Evolutionary conservation across 2,329 filamentous ascomycete species (phyloP).

Genomic region (Diaporthe eres): DNA sequence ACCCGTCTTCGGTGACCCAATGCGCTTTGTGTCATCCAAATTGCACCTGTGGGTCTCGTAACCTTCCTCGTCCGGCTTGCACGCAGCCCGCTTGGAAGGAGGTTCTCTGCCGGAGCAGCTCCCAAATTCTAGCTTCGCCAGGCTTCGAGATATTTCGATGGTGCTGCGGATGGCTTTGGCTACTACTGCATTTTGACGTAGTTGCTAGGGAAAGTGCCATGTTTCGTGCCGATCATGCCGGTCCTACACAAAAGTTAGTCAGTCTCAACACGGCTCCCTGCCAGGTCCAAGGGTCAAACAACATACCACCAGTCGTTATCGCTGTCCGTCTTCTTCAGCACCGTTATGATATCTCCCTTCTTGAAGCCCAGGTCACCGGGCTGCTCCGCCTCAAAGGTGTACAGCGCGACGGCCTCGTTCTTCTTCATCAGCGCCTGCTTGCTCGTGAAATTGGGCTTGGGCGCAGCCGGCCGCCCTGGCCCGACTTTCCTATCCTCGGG

Average conservation of each 20-base stretch:
- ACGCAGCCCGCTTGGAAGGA: too few species aligned
- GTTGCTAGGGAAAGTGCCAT: slow-evolving; percentile 94
- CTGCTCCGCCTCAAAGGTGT: slow-evolving; percentile 95
- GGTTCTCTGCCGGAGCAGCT: background rate
- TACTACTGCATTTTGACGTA: slow-evolving; percentile 77
- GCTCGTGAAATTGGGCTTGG: slow-evolving; percentile 85
- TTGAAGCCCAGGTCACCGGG: slow-evolving; percentile 94
- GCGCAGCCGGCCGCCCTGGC: slow-evolving; percentile 85
- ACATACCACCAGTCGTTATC: slow-evolving; percentile 94
- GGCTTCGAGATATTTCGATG: background rate
- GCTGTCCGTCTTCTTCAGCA: slow-evolving; percentile 93
- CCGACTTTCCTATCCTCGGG: slow-evolving; percentile 63
- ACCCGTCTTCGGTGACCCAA: too few species aligned
- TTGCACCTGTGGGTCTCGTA: background rate
- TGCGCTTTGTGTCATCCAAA: too few species aligned
- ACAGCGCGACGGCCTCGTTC: slow-evolving; percentile 92
- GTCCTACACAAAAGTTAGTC: slow-evolving; percentile 70
- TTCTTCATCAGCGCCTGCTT: slow-evolving; percentile 70
- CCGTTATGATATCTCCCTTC: slow-evolving; percentile 96
- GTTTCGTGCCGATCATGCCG: slow-evolving; percentile 84
- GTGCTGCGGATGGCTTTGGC: background rate
- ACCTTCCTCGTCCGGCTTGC: background rate
- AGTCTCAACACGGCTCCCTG: background rate
- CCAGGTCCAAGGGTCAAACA: slow-evolving; percentile 17
- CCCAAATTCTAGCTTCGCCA: background rate